Conservation (phyloP, 2,329 filamentous ascomycete genomes). For the Fusarium buxicola region DNA sequence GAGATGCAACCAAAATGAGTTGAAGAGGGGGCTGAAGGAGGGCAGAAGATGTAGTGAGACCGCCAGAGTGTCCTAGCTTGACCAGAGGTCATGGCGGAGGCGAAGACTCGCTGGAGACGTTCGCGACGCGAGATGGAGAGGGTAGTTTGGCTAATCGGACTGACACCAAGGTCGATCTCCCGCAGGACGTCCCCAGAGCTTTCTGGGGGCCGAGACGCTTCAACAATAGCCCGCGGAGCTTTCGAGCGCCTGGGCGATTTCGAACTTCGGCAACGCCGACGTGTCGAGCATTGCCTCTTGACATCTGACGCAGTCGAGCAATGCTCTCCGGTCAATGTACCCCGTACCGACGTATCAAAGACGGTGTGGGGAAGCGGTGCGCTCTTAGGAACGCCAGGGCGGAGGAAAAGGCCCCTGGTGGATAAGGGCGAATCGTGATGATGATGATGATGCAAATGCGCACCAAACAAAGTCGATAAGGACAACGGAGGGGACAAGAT, state of each 20-base stretch:
- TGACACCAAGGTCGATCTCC: conserved; percentile 10
- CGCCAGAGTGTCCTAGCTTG: not conserved
- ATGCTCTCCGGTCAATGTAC: too few relatives aligned
- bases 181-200: not conserved
- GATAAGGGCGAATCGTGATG: not conserved
- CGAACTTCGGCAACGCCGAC: conserved; percentile 19
- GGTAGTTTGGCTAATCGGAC: not conserved
- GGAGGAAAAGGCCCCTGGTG: not conserved
- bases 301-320: not conserved
- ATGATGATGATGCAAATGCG: not conserved
- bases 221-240: not conserved
- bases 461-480: conserved; percentile 7
- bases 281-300: conserved; percentile 3
- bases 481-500: too few relatives aligned
- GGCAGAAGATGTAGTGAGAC: not conserved
- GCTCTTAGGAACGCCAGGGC: not conserved
- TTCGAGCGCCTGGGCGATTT: not conserved
- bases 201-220: not conserved
- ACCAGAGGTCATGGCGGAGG: not conserved
- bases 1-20: not conserved
- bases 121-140: not conserved
- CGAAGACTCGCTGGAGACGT: conserved; percentile 4
- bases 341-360: not conserved
- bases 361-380: not conserved
- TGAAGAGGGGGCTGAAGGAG: not conserved